Evolutionary conservation across 2,329 filamentous ascomycete genomes (phyloP).

Genomic region (Sarocladium kiliense): DNA sequence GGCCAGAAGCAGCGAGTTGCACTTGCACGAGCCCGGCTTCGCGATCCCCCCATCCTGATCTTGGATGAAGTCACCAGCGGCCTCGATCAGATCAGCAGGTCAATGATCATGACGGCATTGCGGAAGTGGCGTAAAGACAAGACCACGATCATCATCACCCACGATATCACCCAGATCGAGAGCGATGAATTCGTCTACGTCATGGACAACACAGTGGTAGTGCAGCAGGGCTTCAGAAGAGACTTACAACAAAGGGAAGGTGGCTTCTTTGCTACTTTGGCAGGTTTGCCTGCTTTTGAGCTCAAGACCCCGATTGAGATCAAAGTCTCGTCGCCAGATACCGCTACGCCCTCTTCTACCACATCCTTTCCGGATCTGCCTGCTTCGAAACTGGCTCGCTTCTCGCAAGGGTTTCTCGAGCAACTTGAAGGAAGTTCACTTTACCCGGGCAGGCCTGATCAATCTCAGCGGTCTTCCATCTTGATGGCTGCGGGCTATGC

Average conservation of each 20-base stretch:
- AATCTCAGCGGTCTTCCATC: slow-evolving; percentile 1
- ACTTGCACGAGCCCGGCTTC: slow-evolving; percentile 70
- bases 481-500: neutral
- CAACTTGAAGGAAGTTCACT: neutral
- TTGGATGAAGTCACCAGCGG: slow-evolving; percentile 87
- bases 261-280: slow-evolving; percentile 42
- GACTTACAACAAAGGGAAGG: slow-evolving; percentile 41
- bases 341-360: neutral
- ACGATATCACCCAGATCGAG: slow-evolving; percentile 74
- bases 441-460: neutral
- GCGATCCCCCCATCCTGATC: slow-evolving; percentile 75
- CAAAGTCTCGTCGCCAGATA: neutral
- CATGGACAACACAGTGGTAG: slow-evolving; percentile 62
- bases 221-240: slow-evolving; percentile 62
- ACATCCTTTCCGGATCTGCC: neutral
- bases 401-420: neutral
- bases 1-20: slow-evolving; percentile 81
- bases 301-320: slow-evolving; percentile 5
- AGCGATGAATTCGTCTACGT: slow-evolving; percentile 75
- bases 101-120: slow-evolving; percentile 67
- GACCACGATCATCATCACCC: slow-evolving; percentile 90
- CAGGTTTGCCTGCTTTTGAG: slow-evolving; percentile 18
- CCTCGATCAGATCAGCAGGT: slow-evolving; percentile 67
- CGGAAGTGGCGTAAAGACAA: slow-evolving; percentile 71
- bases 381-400: neutral